phyloP scores from a whole-genome alignment of 441 rosid species.

The Euphorbia corollata region DNA sequence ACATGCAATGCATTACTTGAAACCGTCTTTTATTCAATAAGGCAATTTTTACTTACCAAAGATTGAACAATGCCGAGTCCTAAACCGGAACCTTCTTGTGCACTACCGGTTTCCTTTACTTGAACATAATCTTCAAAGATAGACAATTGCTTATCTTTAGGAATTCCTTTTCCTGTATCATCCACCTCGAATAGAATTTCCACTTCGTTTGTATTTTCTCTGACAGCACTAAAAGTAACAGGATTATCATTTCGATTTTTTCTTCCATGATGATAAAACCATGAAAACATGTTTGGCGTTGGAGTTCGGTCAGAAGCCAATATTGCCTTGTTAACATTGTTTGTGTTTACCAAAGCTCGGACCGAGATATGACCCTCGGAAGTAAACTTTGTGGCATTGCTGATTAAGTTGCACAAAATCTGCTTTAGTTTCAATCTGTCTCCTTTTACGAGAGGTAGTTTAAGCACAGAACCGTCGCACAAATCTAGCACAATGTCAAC shows the following conservation, averaged over 20 bases:
- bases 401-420: conserved; percentile 41
- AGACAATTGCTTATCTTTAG: conserved; percentile 39
- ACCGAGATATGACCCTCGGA: conserved; percentile 42
- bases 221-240: conserved; percentile 21
- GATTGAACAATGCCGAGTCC: conserved; percentile 66
- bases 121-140: conserved; percentile 56
- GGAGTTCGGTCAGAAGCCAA: conserved; percentile 29
- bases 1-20: no score
- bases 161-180: conserved; percentile 54
- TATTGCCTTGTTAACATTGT: conserved; percentile 30
- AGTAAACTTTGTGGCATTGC: conserved; percentile 53
- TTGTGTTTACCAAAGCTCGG: conserved; percentile 36
- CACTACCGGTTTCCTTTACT: conserved; percentile 39
- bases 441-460: conserved; percentile 32
- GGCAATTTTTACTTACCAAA: conserved; percentile 29
- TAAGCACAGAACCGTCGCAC: conserved; percentile 39
- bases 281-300: conserved; percentile 23
- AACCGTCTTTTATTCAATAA: neutral
- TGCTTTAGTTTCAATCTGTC: conserved; percentile 42
- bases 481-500: conserved; percentile 49
- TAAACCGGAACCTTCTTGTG: conserved; percentile 46
- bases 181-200: conserved; percentile 47
- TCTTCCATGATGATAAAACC: conserved; percentile 8
- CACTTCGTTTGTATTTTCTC: conserved; percentile 27
- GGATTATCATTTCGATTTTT: conserved; percentile 21